Percentiles rank a stretch among this genome's conserved stretches.
Conservation (phyloP, 2,329 filamentous ascomycete species). For the Phoma sp. region DNA sequence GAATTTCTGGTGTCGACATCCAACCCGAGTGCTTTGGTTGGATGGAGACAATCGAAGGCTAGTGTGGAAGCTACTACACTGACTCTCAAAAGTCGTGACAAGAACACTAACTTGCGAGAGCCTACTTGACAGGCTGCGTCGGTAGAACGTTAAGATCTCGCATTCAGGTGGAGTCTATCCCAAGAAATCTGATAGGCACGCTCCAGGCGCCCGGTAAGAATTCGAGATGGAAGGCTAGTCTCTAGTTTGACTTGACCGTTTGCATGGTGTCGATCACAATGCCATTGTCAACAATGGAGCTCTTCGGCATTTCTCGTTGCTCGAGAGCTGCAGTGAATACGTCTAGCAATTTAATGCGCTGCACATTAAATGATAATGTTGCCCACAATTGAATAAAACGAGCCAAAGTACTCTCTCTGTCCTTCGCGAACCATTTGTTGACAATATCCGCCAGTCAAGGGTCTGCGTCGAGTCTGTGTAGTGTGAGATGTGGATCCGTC, state of each 20-base stretch:
- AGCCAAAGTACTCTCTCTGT: too few relatives aligned
- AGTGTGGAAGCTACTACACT: background rate
- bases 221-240: background rate
- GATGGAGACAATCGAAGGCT: background rate
- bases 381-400: background rate
- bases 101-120: background rate
- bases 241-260: background rate
- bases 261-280: background rate
- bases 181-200: too few relatives aligned
- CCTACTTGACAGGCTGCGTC: background rate
- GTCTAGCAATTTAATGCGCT: too few relatives aligned
- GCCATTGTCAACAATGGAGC: background rate
- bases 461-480: too few relatives aligned
- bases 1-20: background rate
- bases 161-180: background rate
- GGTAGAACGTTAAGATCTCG: background rate
- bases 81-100: slow-evolving; percentile 1
- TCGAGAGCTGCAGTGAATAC: background rate
- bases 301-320: background rate
- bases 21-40: slow-evolving; percentile 1
- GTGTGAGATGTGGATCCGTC: too few relatives aligned
- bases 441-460: background rate
- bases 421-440: too few relatives aligned
- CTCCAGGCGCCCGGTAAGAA: background rate
- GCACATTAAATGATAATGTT: background rate